These are phyloP conservation scores for Phialophora expanda DNA, from an alignment of 2,329 filamentous ascomycete species.

Conservation along the genomic window DNA sequence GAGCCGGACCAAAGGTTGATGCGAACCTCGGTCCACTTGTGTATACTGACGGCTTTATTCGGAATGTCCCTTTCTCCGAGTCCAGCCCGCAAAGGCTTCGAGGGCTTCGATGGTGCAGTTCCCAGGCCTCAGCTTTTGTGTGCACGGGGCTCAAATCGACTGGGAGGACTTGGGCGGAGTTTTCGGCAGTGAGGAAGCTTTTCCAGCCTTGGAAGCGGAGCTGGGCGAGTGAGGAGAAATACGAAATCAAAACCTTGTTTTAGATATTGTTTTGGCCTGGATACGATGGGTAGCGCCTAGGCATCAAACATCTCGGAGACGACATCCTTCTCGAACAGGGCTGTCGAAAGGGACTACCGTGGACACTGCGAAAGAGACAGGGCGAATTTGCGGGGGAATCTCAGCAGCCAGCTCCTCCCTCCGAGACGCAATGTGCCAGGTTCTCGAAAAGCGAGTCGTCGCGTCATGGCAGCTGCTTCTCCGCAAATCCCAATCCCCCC, in stretches of 20 bases:
- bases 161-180: background rate
- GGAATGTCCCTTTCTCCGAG: background rate
- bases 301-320: background rate
- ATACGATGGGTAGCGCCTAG: background rate
- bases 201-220: background rate
- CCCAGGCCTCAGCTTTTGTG: background rate
- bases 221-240: constrained; percentile 1
- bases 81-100: background rate
- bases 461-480: background rate
- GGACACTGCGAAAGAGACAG: background rate
- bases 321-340: background rate
- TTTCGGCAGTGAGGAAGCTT: background rate
- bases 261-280: background rate
- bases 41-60: background rate
- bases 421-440: background rate
- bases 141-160: background rate
- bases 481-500: too few relatives aligned
- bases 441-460: background rate
- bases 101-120: background rate
- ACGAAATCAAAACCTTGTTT: background rate
- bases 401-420: background rate
- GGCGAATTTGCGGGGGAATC: background rate
- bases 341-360: background rate
- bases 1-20: too few relatives aligned
- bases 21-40: background rate